Conservation (phyloP, 305 asterid species). For the Fraxinus sp. region DNA sequence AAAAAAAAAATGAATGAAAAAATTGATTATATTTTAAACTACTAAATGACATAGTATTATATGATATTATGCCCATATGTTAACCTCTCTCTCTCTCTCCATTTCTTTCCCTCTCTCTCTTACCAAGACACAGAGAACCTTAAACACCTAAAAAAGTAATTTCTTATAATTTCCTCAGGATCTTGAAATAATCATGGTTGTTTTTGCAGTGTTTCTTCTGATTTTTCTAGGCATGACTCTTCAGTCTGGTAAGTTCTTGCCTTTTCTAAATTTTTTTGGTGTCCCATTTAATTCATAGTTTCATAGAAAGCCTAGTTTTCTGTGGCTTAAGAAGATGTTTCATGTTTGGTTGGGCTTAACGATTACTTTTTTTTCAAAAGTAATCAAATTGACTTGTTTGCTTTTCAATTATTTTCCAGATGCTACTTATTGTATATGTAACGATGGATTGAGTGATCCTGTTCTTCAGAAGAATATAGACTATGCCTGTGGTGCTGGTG, state of each 20-base stretch:
- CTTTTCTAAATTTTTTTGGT: neutral
- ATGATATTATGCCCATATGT: too few species aligned
- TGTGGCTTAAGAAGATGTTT: neutral
- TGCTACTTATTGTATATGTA: constrained; percentile 70
- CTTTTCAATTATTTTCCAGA: constrained; percentile 30
- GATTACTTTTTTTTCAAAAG: neutral
- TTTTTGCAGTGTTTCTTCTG: constrained; percentile 1
- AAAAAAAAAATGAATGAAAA: too few species aligned
- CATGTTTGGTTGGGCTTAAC: neutral
- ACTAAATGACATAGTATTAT: too few species aligned
- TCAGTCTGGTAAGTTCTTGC: constrained; percentile 20
- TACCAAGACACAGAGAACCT: neutral
- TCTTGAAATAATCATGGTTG: constrained; percentile 25
- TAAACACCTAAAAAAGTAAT: neutral
- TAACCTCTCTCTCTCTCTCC: neutral
- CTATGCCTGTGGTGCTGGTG: constrained; percentile 78
- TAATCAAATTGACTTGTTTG: neutral
- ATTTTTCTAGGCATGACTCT: constrained; percentile 11
- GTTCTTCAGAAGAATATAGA: constrained; percentile 62
- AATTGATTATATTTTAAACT: too few species aligned
- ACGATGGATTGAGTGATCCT: constrained; percentile 39
- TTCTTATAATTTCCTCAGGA: constrained; percentile 19
- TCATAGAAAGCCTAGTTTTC: neutral
- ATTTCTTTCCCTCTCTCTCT: constrained; percentile 17
- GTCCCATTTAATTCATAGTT: neutral